Evolutionary conservation across 345 rosid species (phyloP).

Genomic region (Carallia brachiata): DNA sequence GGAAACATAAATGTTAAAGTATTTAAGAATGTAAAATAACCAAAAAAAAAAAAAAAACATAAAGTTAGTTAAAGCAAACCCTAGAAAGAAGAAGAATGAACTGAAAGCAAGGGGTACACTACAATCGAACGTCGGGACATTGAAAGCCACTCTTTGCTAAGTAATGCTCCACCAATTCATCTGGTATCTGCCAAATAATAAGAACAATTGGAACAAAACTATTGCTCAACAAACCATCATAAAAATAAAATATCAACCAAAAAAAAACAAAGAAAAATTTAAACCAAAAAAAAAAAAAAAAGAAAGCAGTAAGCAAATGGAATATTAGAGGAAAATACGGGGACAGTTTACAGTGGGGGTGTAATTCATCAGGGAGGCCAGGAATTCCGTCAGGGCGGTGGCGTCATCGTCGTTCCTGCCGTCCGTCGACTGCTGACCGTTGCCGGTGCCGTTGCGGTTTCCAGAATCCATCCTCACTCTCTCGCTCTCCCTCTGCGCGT

Average conservation of each 20-base stretch:
- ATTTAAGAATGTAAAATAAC: background rate
- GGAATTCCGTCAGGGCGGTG: slow-evolving; percentile 72
- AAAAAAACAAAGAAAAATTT: no score
- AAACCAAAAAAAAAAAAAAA: background rate
- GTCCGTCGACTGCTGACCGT: slow-evolving; percentile 22
- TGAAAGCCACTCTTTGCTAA: slow-evolving; percentile 96
- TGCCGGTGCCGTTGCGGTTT: slow-evolving; percentile 1
- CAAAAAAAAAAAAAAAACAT: background rate
- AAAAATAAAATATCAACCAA: background rate
- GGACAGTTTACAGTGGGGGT: slow-evolving; percentile 59
- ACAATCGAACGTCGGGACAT: slow-evolving; percentile 94
- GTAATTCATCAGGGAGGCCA: slow-evolving; percentile 80
- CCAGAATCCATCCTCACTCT: slow-evolving; percentile 6
- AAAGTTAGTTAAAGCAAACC: background rate
- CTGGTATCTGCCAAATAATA: slow-evolving; percentile 62
- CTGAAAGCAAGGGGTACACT: slow-evolving; percentile 38
- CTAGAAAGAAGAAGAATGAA: background rate
- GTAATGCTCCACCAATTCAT: slow-evolving; percentile 93
- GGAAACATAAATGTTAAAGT: background rate
- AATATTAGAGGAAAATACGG: background rate
- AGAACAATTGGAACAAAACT: slow-evolving; percentile 5
- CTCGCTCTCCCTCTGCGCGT: background rate
- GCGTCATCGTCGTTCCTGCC: slow-evolving; percentile 83
- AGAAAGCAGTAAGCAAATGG: background rate
- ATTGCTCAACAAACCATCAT: background rate